Evolutionary conservation across 441 rosid species (phyloP).

Genomic region (Brassica balearica): DNA sequence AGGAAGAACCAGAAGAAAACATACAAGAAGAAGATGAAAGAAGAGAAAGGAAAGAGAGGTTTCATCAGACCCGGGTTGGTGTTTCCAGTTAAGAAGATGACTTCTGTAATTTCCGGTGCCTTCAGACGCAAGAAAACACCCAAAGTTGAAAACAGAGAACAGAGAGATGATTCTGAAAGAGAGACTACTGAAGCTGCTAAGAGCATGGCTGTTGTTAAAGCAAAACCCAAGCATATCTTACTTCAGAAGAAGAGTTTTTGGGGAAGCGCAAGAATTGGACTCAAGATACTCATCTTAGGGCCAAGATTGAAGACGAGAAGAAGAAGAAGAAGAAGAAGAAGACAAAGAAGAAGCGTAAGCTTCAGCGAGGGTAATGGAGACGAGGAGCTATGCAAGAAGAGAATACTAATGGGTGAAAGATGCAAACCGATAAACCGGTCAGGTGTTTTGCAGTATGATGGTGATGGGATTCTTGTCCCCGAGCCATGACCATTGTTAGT

Average conservation of each 20-base stretch:
- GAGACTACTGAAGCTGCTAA: background rate
- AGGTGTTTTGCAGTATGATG: constrained; percentile 57
- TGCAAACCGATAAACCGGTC: constrained; percentile 66
- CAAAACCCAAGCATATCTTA: constrained; percentile 1
- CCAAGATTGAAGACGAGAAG: constrained; percentile 41
- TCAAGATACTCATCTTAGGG: constrained; percentile 35
- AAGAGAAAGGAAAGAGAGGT: constrained; percentile 26
- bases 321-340: constrained; percentile 1
- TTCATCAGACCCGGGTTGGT: background rate
- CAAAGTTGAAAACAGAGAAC: no score
- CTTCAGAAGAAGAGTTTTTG: constrained; percentile 21
- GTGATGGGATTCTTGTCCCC: constrained; percentile 58
- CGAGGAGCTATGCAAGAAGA: constrained; percentile 71
- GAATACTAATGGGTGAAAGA: constrained; percentile 75
- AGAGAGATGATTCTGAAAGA: constrained; percentile 1
- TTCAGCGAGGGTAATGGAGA: constrained; percentile 3
- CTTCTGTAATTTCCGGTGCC: constrained; percentile 32
- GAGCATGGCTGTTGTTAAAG: background rate
- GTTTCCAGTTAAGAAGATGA: constrained; percentile 41
- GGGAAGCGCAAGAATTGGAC: background rate
- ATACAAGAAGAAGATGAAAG: background rate
- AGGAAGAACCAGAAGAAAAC: constrained; percentile 7
- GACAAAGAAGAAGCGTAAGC: background rate
- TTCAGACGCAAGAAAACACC: constrained; percentile 41
- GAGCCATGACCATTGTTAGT: constrained; percentile 41